Conservation (phyloP, 192 early-diverging fungal genomes). For the Coemansia brasiliensis region DNA sequence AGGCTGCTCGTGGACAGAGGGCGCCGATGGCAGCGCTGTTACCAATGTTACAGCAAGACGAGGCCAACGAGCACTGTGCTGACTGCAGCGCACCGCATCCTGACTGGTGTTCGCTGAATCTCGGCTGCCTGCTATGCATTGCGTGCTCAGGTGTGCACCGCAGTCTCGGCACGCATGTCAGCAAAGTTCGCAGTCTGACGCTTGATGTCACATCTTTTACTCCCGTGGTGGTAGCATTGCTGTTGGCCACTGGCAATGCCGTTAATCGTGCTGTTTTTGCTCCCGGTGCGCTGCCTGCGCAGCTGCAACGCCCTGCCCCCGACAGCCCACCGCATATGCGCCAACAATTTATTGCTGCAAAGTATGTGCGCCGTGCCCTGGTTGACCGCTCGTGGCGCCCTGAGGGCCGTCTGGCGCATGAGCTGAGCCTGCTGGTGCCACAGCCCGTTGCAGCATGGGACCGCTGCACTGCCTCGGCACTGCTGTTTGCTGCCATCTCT, state of each 20-base stretch:
- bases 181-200: conserved; percentile 81
- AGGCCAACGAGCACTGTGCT: conserved; percentile 51
- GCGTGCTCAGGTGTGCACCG: conserved; percentile 92
- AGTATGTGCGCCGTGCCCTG: conserved; percentile 61
- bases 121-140: conserved; percentile 82
- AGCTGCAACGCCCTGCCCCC: conserved; percentile 22
- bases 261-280: conserved; percentile 29
- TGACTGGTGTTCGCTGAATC: conserved; percentile 86
- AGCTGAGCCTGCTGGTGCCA: neutral
- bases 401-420: conserved; percentile 17
- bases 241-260: conserved; percentile 37
- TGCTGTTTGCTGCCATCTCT: conserved; percentile 38
- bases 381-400: conserved; percentile 40
- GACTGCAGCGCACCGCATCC: conserved; percentile 65
- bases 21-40: conserved; percentile 14
- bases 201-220: conserved; percentile 67
- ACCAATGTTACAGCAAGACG: conserved; percentile 13
- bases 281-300: neutral
- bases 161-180: conserved; percentile 85
- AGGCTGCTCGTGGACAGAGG: neutral
- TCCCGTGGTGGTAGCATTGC: conserved; percentile 36
- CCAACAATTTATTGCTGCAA: conserved; percentile 66
- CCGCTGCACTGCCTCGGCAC: conserved; percentile 13
- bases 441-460: conserved; percentile 1
- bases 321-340: conserved; percentile 55